Percentiles rank a stretch among this genome's conserved stretches.
phyloP scores from a whole-genome alignment of 2,329 filamentous ascomycete species.

The Colletotrichum caudatum region DNA sequence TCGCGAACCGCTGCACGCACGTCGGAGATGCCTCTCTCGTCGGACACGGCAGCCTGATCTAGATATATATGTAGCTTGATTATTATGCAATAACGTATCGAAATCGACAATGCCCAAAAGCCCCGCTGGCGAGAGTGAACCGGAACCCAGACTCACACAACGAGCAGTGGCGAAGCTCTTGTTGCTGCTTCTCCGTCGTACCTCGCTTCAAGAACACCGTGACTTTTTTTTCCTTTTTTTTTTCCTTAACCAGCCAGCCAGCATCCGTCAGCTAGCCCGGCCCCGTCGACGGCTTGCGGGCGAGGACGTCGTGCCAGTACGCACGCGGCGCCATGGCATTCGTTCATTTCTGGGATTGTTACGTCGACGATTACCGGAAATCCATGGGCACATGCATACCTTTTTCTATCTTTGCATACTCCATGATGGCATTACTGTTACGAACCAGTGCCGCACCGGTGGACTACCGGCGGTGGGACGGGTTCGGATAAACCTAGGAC shows the following conservation, averaged over 20 bases:
- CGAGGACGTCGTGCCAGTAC: conserved; percentile 90
- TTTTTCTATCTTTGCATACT: conserved; percentile 93
- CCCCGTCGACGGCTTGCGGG: conserved; percentile 76
- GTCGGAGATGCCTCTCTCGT: not conserved
- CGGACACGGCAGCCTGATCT: not conserved
- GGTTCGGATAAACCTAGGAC: no score
- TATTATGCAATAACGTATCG: conserved; percentile 68
- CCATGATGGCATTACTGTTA: conserved; percentile 89
- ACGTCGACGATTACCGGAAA: conserved; percentile 75
- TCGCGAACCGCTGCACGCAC: not conserved
- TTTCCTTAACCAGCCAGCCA: conserved; percentile 88
- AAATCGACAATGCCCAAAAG: conserved; percentile 76
- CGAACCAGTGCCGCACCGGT: conserved; percentile 87
- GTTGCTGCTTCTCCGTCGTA: conserved; percentile 86
- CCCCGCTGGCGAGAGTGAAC: conserved; percentile 56
- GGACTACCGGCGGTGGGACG: no score
- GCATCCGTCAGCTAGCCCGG: conserved; percentile 79
- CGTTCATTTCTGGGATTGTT: conserved; percentile 85
- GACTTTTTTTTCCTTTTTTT: no score
- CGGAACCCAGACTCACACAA: conserved; percentile 60
- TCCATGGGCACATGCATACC: conserved; percentile 82
- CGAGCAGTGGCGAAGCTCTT: conserved; percentile 85
- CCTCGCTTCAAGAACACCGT: conserved; percentile 83
- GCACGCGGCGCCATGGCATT: conserved; percentile 96
- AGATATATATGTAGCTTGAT: not conserved